Base-by-base conservation (phyloP, 352 stramenopile species). In the Phytophthora capsici region DNA sequence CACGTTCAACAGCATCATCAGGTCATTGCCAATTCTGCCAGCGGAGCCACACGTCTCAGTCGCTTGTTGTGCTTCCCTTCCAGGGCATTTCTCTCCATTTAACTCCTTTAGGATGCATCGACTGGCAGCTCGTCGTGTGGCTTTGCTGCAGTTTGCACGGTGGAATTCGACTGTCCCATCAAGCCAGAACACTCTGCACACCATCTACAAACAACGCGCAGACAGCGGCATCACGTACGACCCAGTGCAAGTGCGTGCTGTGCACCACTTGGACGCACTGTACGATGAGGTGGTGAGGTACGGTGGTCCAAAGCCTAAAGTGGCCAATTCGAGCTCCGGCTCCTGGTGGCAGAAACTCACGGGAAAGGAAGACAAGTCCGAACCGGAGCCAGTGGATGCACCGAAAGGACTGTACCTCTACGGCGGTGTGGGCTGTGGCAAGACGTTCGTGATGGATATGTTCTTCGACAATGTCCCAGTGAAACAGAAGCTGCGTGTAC, bases 381-480 rank as follows among this genome's bases (percentile, higher is more conserved):
- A 44, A 10, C 30, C 61, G 17, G 8, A 46, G 26, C 34, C 43
- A 12, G 43, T 52, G 8, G 37, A 64, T 19, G 75, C 89, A n/a
- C 96, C 96, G 0, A 91, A 95, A 63, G 97, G 97, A 20, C 66
- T 99, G 16, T 99, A 99, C 76, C 70, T 99, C n/a, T 89, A 98
- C 60, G 97, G 97, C 14, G 81, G 90, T 10, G 97, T 99, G 16
- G 97, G 97, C 10, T 98, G 89, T 28, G 98, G 98, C 26, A 99
- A 95, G 78, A 98, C 93, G 13, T 97, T 98, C 65, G 78, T 99
- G 6, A 99, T 99, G 96, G 95, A 99, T 78, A 85, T 98, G 66
- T 98, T 99, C 64, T 98, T 93, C 66, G 73, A 96, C 54, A 63
- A 80, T 16, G 74, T 93, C n/a, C 85, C 85, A 0, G 69, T 93